A percentile compares a stretch with the other conserved stretches of the same genome.
These are phyloP conservation scores for Plenodomus lindquistii DNA, from an alignment of 2,329 filamentous ascomycete genomes.

Conservation along the genomic window DNA sequence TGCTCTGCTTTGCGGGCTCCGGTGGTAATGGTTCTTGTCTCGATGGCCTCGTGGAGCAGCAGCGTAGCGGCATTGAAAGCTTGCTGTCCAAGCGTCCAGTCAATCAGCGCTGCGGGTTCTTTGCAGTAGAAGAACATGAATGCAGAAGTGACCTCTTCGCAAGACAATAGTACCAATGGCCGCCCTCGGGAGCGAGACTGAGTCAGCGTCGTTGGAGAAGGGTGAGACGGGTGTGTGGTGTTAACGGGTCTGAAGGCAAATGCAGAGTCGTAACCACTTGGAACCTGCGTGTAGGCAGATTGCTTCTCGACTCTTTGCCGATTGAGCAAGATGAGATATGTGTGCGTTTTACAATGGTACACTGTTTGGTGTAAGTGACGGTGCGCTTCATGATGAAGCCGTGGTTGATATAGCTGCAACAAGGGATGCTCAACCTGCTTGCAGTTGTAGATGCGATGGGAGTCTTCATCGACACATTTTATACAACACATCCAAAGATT, in stretches of 20 bases:
- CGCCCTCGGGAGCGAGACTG: constrained; percentile 41
- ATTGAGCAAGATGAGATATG: constrained; percentile 54
- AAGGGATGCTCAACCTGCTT: neutral
- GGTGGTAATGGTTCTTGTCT: constrained; percentile 41
- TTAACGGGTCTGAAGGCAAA: constrained; percentile 20
- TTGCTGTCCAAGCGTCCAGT: constrained; percentile 55
- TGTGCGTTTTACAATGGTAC: constrained; percentile 54
- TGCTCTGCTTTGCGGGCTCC: constrained; percentile 42
- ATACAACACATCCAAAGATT: neutral
- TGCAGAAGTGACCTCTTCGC: constrained; percentile 47
- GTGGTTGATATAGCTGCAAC: neutral
- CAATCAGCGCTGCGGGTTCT: constrained; percentile 50
- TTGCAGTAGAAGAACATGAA: constrained; percentile 54
- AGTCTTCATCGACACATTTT: neutral
- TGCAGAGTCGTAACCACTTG: constrained; percentile 1
- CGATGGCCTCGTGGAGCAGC: constrained; percentile 51
- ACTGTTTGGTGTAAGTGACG: constrained; percentile 33
- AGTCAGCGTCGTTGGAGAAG: constrained; percentile 19
- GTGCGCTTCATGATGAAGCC: neutral
- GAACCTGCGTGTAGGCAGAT: neutral
- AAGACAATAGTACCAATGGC: constrained; percentile 48
- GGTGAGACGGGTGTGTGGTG: constrained; percentile 9
- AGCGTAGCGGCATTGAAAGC: constrained; percentile 57
- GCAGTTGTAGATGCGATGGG: neutral
- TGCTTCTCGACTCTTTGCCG: constrained; percentile 46